Percentiles rank a stretch among this genome's conserved stretches.
These are phyloP conservation scores for Leptomonas pyrrhocoris DNA, from an alignment of 208 protist genomes.

Conservation along the genomic window DNA sequence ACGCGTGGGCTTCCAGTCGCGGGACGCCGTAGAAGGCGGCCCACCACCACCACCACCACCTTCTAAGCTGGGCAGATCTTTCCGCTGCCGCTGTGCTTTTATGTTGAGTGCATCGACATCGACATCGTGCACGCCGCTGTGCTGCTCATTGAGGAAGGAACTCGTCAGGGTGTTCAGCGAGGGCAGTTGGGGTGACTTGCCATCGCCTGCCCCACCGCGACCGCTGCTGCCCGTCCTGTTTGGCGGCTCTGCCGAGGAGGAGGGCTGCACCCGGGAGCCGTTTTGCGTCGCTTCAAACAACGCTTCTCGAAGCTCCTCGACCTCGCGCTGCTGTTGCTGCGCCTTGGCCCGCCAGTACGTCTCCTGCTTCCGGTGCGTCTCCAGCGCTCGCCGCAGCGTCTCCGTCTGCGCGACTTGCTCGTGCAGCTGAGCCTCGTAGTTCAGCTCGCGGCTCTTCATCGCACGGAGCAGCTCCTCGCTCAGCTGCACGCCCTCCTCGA, in stretches of 20 bases:
- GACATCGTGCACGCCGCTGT: background rate
- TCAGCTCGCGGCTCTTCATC: conserved; percentile 27
- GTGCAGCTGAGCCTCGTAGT: conserved; percentile 21
- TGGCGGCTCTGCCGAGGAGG: background rate
- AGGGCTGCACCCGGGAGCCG: background rate
- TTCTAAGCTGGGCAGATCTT: background rate
- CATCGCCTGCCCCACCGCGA: background rate
- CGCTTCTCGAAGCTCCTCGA: conserved; percentile 18
- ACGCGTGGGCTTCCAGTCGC: background rate
- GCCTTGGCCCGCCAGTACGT: conserved; percentile 16
- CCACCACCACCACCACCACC: background rate
- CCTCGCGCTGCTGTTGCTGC: conserved; percentile 17
- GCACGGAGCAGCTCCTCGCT: conserved; percentile 27
- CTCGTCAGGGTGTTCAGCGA: background rate
- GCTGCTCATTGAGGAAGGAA: background rate
- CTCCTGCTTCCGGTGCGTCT: conserved; percentile 18
- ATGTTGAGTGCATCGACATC: background rate
- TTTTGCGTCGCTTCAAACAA: conserved; percentile 20
- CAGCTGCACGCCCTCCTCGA: conserved; percentile 28
- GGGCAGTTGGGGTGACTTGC: background rate
- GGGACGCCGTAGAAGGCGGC: background rate
- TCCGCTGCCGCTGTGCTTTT: background rate
- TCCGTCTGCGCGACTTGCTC: conserved; percentile 2
- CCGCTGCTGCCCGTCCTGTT: background rate
- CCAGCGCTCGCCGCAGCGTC: conserved; percentile 15